Evolutionary conservation across 805 yeast species (phyloP).

Genomic region (Candida bentonensis): DNA sequence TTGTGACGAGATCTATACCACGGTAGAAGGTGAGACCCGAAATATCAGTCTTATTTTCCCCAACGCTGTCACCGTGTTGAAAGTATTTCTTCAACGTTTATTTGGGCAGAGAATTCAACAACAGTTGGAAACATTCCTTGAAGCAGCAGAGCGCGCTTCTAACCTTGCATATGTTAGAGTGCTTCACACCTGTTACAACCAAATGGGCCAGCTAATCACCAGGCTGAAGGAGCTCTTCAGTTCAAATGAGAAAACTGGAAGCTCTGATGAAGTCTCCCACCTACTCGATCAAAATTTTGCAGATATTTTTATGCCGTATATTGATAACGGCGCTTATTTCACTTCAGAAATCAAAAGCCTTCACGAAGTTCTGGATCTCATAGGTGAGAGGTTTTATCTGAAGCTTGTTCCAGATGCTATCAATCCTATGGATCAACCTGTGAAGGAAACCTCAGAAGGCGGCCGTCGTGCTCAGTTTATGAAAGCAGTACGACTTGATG

Average conservation of each 20-base stretch:
- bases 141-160: conserved; percentile 47
- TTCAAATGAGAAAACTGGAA: conserved; percentile 19
- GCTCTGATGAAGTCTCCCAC: conserved; percentile 26
- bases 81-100: conserved; percentile 57
- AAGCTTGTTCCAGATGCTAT: conserved; percentile 13
- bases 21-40: conserved; percentile 58
- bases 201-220: conserved; percentile 45
- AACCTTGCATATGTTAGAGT: conserved; percentile 64
- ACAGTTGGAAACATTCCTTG: conserved; percentile 37
- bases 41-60: conserved; percentile 59
- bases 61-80: conserved; percentile 52
- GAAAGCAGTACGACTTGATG: conserved; percentile 12
- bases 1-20: conserved; percentile 41
- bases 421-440: conserved; percentile 1
- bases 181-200: conserved; percentile 49
- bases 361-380: conserved; percentile 30
- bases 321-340: conserved; percentile 56
- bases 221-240: conserved; percentile 47
- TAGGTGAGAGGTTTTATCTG: conserved; percentile 3
- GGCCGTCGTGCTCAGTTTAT: not conserved
- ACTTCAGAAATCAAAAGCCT: conserved; percentile 55
- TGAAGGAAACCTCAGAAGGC: not conserved
- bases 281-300: conserved; percentile 56
- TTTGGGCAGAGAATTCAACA: conserved; percentile 52
- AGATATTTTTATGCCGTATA: conserved; percentile 61